phyloP scores from a whole-genome alignment of 441 rosid species.

The Sinapis alba region DNA sequence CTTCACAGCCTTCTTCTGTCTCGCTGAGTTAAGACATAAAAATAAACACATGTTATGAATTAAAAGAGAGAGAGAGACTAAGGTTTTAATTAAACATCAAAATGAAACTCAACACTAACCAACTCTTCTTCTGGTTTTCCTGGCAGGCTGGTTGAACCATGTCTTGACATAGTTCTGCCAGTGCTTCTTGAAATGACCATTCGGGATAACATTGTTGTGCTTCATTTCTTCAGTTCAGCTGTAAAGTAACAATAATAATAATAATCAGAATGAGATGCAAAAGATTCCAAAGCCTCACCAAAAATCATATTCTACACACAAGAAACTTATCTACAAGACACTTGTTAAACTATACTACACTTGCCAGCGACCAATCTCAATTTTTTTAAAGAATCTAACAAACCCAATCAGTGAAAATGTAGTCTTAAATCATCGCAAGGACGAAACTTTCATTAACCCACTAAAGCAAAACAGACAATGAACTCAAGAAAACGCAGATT shows the following conservation, averaged over 20 bases:
- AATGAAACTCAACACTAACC: slow-evolving; percentile 43
- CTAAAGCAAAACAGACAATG: background rate
- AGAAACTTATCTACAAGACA: too few relatives aligned
- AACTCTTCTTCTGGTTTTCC: slow-evolving; percentile 68
- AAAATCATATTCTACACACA: background rate
- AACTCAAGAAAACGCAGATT: background rate
- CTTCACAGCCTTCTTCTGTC: slow-evolving; percentile 87
- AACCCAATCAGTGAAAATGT: background rate
- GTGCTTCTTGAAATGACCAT: slow-evolving; percentile 84
- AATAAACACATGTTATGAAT: background rate
- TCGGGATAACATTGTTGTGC: slow-evolving; percentile 84
- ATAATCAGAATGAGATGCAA: background rate
- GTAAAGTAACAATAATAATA: background rate
- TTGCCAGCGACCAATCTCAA: background rate
- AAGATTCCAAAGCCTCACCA: background rate
- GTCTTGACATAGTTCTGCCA: slow-evolving; percentile 89
- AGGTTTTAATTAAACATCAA: background rate
- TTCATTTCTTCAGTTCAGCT: slow-evolving; percentile 43
- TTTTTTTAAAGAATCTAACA: background rate
- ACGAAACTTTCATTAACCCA: background rate
- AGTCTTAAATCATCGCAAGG: background rate
- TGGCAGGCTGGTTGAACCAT: slow-evolving; percentile 90
- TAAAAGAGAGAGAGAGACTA: background rate
- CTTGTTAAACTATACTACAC: too few relatives aligned
- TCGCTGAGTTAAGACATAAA: slow-evolving; percentile 46